phyloP scores from a whole-genome alignment of 202 grass and related monocot species.

The Digitaria exilis region DNA sequence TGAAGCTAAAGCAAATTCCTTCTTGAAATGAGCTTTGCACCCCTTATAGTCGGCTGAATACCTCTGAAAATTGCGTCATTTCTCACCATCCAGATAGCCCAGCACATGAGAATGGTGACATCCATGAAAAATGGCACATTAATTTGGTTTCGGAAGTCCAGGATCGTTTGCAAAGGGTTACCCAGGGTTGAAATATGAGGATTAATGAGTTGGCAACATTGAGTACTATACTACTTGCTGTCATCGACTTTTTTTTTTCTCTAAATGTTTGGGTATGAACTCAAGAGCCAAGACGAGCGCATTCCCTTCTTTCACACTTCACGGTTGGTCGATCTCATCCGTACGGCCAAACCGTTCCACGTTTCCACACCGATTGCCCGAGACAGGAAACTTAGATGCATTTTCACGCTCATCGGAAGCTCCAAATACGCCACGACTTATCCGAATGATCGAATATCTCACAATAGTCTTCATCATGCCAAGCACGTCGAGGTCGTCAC shows the following conservation, averaged over 20 bases:
- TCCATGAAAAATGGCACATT: too few relatives aligned
- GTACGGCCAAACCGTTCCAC: not conserved
- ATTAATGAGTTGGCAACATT: too few relatives aligned
- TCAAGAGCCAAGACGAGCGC: not conserved
- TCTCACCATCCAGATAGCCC: too few relatives aligned
- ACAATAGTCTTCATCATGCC: not conserved
- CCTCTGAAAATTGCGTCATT: too few relatives aligned
- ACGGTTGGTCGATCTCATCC: not conserved
- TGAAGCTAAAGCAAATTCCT: too few relatives aligned
- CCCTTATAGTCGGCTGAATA: too few relatives aligned
- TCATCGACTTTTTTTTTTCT: not conserved
- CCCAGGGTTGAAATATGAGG: too few relatives aligned
- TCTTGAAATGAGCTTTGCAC: too few relatives aligned
- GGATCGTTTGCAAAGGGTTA: too few relatives aligned
- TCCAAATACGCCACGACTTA: not conserved
- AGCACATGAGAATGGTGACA: too few relatives aligned
- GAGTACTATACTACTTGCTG: not conserved
- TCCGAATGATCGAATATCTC: not conserved
- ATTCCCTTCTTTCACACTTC: not conserved
- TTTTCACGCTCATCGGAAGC: not conserved
- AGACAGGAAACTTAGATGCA: not conserved
- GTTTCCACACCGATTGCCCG: not conserved
- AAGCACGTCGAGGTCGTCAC: constrained; percentile 23
- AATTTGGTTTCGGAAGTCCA: too few relatives aligned
- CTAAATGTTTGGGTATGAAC: not conserved